These are phyloP conservation scores for Russula brevipes DNA, from an alignment of 768 basidiomycete species.

Conservation along the genomic window DNA sequence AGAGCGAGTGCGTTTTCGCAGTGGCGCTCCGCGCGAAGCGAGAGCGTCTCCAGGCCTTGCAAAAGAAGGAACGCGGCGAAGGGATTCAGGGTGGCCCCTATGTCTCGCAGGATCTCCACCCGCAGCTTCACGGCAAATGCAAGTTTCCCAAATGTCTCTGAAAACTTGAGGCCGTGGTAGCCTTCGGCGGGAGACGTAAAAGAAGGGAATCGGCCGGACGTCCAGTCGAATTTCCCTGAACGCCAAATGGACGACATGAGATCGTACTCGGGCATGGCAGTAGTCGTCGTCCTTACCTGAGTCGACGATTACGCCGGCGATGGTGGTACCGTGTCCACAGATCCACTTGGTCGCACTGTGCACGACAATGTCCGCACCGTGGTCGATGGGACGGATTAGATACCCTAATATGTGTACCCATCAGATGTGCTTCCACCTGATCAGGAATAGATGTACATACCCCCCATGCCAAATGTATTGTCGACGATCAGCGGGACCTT, in stretches of 20 bases:
- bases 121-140: slow-evolving; percentile 68
- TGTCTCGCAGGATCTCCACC: slow-evolving; percentile 56
- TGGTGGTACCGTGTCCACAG: slow-evolving; percentile 73
- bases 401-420: slow-evolving; percentile 36
- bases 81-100: slow-evolving; percentile 63
- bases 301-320: slow-evolving; percentile 72
- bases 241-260: background rate
- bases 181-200: slow-evolving; percentile 73
- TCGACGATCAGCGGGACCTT: slow-evolving; percentile 77
- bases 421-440: background rate
- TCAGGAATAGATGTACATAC: slow-evolving; percentile 24
- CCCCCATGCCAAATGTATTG: slow-evolving; percentile 74
- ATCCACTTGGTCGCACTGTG: slow-evolving; percentile 87
- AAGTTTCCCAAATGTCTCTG: slow-evolving; percentile 57
- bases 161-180: slow-evolving; percentile 66
- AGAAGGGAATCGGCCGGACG: slow-evolving; percentile 63
- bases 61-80: slow-evolving; percentile 70
- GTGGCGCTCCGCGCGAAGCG: slow-evolving; percentile 65
- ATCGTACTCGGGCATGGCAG: background rate
- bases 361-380: slow-evolving; percentile 76
- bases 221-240: slow-evolving; percentile 69
- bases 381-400: slow-evolving; percentile 61
- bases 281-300: slow-evolving; percentile 41
- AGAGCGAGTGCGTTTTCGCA: slow-evolving; percentile 64
- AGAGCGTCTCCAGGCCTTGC: slow-evolving; percentile 77